Evolutionary conservation across 169 alveolate genomes (phyloP), one percentile per base, ranked within the genome.

Genomic region (Plasmodium berghei): DNA sequence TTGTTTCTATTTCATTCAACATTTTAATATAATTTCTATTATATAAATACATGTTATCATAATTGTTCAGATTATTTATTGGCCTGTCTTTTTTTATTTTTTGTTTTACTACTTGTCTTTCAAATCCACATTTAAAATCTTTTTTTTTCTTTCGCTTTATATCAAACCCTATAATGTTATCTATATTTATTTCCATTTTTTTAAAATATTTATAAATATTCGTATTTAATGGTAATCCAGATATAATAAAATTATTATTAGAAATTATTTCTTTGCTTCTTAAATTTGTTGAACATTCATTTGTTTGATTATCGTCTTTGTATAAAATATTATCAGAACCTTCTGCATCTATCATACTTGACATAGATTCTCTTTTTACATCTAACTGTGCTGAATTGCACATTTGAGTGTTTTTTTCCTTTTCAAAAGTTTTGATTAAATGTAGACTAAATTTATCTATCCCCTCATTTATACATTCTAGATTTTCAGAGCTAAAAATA

Each of bases 151-250:
- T 64, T 20, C 20, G 40, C 12, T 67, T 24, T 52, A 83, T 26
- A 10, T 66, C 49, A 83, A 83, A 83, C 0, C 85, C 62, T 26
- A 83, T 49, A 9, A 83, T 26, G 24, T 26, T 28, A 62, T 66
- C 90, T 6, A 83, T 66, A 3, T 67, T 26, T 22, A 83, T 26
- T 26, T 83, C 69, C 72, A 83, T 58, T 34, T 58, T 52, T 42
- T 83, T 66, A 26, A 83, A 71, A 52, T 54, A 66, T 10, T n/a
- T 34, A 48, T 14, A 83, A 9, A 83, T 56, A 9, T 61, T 83
- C 2, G 16, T 67, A 45, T 67, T 52, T 72, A 83, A 42, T 24
- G 90, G 90, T 1, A 83, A 28, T 6, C 90, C 90, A 48, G 64
- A 67, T 34, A 83, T 48, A n/a, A 83, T 58, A 58, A n/a, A 26